Evolutionary conservation across 257 asterid genomes (phyloP).

Genomic region (Penstemon newberryi): DNA sequence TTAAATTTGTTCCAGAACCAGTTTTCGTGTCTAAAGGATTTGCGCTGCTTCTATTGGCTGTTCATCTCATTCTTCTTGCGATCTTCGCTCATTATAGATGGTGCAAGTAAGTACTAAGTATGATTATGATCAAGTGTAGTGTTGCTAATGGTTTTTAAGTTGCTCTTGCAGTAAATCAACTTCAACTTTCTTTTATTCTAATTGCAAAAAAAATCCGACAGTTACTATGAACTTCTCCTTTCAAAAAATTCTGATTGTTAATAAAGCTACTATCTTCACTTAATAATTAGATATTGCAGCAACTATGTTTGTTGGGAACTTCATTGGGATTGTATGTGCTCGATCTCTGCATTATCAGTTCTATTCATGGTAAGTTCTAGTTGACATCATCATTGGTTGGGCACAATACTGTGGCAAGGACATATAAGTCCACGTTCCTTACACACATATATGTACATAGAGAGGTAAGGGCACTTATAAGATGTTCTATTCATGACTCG

Average conservation of each 20-base stretch:
- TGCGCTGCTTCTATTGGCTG: constrained; percentile 45
- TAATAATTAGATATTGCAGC: not conserved
- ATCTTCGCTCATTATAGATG: constrained; percentile 43
- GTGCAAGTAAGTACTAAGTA: constrained; percentile 46
- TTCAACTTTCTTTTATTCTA: too few species aligned
- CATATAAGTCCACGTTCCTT: not conserved
- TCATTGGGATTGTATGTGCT: not conserved
- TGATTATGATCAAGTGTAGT: not conserved
- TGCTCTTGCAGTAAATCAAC: too few species aligned
- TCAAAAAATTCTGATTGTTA: too few species aligned
- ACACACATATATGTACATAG: too few species aligned
- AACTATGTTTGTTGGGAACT: not conserved
- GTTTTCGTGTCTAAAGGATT: constrained; percentile 35
- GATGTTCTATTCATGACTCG: not conserved
- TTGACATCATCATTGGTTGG: not conserved
- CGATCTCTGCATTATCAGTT: not conserved
- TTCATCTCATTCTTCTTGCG: constrained; percentile 44
- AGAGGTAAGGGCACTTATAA: not conserved
- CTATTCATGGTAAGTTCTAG: not conserved
- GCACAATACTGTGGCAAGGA: not conserved
- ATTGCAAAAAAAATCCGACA: too few species aligned
- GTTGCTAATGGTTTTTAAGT: not conserved
- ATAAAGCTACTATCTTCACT: not conserved
- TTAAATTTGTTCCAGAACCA: constrained; percentile 49
- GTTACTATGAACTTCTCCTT: too few species aligned